A percentile compares a stretch with the other conserved stretches of the same genome.
phyloP scores from a whole-genome alignment of 352 stramenopile species.

The Phytophthora ramorum region DNA sequence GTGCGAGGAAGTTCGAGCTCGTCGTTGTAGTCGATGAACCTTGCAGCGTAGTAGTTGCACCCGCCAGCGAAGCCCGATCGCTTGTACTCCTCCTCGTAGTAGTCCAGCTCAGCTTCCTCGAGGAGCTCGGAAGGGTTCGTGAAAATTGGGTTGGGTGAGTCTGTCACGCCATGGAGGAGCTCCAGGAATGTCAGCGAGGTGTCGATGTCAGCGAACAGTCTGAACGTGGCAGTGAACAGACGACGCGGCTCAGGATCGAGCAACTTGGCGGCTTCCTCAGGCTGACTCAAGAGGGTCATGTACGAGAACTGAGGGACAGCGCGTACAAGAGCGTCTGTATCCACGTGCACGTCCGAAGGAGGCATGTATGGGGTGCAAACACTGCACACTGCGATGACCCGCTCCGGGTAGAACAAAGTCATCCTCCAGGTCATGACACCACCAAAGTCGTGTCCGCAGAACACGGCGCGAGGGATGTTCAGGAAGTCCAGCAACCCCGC shows the following conservation, averaged over 20 bases:
- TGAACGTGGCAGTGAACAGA: conserved; percentile 62
- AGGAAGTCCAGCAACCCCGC: conserved; percentile 58
- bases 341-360: conserved; percentile 44
- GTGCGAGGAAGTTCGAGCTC: conserved; percentile 39
- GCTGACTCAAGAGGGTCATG: conserved; percentile 57
- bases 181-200: conserved; percentile 25
- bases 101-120: conserved; percentile 56
- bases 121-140: conserved; percentile 52
- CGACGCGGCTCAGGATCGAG: conserved; percentile 49
- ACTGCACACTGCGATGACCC: conserved; percentile 53
- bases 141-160: conserved; percentile 43
- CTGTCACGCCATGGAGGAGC: conserved; percentile 38
- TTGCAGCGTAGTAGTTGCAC: conserved; percentile 64
- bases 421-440: conserved; percentile 62
- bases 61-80: conserved; percentile 56
- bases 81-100: conserved; percentile 62
- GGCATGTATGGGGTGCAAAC: conserved; percentile 75
- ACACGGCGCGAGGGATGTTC: conserved; percentile 65
- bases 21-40: conserved; percentile 60
- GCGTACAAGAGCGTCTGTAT: conserved; percentile 51
- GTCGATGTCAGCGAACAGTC: conserved; percentile 44
- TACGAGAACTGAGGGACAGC: conserved; percentile 67
- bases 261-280: conserved; percentile 39
- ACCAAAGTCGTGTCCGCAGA: conserved; percentile 78
- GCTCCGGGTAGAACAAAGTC: conserved; percentile 65